A percentile compares a stretch with the other conserved stretches of the same genome.
phyloP scores from a whole-genome alignment of 2,329 filamentous ascomycete genomes.

The Ustilaginoidea virens region DNA sequence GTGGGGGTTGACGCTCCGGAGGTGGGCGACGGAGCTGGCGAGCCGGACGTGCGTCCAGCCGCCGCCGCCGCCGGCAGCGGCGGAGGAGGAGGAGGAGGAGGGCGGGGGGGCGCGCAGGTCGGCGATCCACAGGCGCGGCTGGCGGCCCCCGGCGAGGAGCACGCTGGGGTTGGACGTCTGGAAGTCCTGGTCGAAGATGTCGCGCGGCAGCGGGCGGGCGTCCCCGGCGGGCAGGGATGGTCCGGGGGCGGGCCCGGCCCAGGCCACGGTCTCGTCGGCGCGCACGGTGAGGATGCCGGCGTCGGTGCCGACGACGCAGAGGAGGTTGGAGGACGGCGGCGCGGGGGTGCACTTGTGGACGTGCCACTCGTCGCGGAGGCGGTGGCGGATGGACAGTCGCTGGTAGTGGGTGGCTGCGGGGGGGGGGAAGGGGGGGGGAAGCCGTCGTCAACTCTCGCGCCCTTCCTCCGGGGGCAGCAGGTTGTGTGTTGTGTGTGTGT shows the following conservation, averaged over 20 bases:
- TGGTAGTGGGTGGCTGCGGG: conserved; percentile 17
- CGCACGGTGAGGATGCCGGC: conserved; percentile 27
- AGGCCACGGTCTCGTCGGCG: conserved; percentile 15
- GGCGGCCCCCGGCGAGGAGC: conserved; percentile 35
- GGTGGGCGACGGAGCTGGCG: conserved; percentile 28
- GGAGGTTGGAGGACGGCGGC: conserved; percentile 20
- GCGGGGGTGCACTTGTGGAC: conserved; percentile 28
- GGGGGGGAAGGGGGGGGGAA: neutral
- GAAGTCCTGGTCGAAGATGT: conserved; percentile 36
- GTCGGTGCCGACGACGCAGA: conserved; percentile 33
- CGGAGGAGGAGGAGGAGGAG: too few relatives aligned
- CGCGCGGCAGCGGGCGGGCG: conserved; percentile 10
- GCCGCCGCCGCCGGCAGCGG: too few relatives aligned
- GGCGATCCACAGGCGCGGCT: conserved; percentile 26
- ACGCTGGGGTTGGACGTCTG: conserved; percentile 25
- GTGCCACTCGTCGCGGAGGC: conserved; percentile 13
- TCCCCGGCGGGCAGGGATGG: conserved; percentile 6
- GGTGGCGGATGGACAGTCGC: conserved; percentile 14
- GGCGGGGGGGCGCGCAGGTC: conserved; percentile 29
- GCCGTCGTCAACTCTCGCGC: too few relatives aligned
- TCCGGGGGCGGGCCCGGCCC: conserved; percentile 17
- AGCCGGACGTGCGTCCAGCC: conserved; percentile 19
- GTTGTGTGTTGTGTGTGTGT: neutral
- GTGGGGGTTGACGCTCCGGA: conserved; percentile 31
- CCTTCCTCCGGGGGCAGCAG: neutral